Percentiles rank a stretch among this genome's conserved stretches.
Evolutionary conservation across 257 asterid species (phyloP).

Genomic region (Solanum chiquidenum): DNA sequence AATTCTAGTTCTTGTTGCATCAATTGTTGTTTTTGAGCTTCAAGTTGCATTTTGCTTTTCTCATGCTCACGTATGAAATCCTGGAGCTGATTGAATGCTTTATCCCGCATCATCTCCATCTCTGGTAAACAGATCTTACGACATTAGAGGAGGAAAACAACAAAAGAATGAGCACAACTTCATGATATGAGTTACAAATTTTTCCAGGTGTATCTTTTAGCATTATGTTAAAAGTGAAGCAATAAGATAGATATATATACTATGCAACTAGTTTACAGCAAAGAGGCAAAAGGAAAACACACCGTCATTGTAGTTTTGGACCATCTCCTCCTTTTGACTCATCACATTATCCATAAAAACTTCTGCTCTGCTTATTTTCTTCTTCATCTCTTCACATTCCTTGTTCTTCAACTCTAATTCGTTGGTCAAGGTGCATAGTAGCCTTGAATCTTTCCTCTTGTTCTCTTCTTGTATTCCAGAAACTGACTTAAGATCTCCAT

Average conservation of each 20-base stretch:
- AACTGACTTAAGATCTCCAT: conserved; percentile 59
- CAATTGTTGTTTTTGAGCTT: neutral
- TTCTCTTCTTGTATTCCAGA: conserved; percentile 36
- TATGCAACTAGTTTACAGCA: neutral
- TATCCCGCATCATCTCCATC: conserved; percentile 5
- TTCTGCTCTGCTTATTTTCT: conserved; percentile 2
- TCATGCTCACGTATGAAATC: conserved; percentile 4
- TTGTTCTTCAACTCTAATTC: conserved; percentile 28
- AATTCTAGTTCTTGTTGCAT: neutral
- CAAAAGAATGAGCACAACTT: neutral
- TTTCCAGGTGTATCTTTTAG: neutral
- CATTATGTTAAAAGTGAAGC: neutral
- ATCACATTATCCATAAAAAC: neutral
- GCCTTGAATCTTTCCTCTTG: conserved; percentile 32
- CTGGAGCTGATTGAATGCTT: conserved; percentile 1
- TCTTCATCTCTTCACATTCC: conserved; percentile 29
- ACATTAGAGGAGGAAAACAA: neutral
- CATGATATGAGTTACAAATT: neutral
- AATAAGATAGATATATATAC: neutral
- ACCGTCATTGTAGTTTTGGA: conserved; percentile 6
- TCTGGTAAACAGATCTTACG: neutral
- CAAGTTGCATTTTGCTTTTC: neutral
- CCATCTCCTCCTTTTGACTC: conserved; percentile 7
- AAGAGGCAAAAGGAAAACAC: neutral
- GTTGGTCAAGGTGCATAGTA: conserved; percentile 26